Evolutionary conservation across 768 basidiomycete species (phyloP).

Genomic region (Neoboletus brunneissimus): DNA sequence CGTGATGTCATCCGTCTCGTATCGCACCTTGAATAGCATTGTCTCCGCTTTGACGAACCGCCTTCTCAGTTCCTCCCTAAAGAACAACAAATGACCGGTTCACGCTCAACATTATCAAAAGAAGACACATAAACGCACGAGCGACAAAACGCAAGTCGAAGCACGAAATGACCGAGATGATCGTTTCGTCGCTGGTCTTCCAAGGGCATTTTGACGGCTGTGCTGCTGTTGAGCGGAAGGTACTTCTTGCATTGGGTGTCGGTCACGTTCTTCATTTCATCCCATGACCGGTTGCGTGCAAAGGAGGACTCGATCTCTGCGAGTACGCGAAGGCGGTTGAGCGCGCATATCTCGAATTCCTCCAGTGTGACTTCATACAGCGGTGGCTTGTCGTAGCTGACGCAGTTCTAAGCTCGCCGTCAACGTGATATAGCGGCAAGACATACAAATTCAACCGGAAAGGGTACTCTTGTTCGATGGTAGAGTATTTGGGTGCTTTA

Average conservation of each 20-base stretch:
- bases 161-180: slow-evolving; percentile 89
- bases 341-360: slow-evolving; percentile 89
- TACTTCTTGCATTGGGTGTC: slow-evolving; percentile 67
- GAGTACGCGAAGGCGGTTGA: slow-evolving; percentile 82
- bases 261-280: slow-evolving; percentile 69
- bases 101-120: neutral
- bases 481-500: neutral
- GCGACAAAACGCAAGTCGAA: slow-evolving; percentile 92
- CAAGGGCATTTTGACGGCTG: slow-evolving; percentile 44
- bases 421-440: neutral
- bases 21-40: slow-evolving; percentile 79
- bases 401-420: slow-evolving; percentile 4
- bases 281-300: slow-evolving; percentile 77
- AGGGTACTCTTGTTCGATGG: slow-evolving; percentile 47
- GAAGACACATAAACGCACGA: slow-evolving; percentile 59
- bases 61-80: slow-evolving; percentile 83
- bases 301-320: slow-evolving; percentile 90
- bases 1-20: slow-evolving; percentile 53
- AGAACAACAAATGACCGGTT: neutral
- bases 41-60: slow-evolving; percentile 90
- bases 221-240: slow-evolving; percentile 63
- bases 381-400: slow-evolving; percentile 85
- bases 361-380: slow-evolving; percentile 87
- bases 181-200: slow-evolving; percentile 76
- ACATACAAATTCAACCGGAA: slow-evolving; percentile 78